Evolutionary conservation across 192 early-diverging fungal species (phyloP).

Genomic region (Gamsiella multidivaricata): DNA sequence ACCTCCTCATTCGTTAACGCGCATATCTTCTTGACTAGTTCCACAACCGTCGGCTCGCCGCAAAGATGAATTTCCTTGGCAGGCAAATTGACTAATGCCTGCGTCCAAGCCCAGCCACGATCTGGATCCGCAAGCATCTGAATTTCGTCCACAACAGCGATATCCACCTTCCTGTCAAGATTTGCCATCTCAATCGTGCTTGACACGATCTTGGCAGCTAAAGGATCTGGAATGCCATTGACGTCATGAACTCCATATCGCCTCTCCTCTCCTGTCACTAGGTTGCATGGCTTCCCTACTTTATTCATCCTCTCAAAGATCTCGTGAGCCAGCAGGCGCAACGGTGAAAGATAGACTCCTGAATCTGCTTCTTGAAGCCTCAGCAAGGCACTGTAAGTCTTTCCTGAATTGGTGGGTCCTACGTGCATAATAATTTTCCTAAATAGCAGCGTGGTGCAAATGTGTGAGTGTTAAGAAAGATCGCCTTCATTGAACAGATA

Average conservation of each 20-base stretch:
- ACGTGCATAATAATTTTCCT: constrained; percentile 93
- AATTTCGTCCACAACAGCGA: constrained; percentile 97
- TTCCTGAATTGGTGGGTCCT: constrained; percentile 98
- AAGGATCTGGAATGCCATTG: constrained; percentile 32
- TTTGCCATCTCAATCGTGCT: constrained; percentile 95
- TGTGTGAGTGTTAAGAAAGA: not conserved
- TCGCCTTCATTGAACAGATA: no score
- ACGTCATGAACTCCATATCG: constrained; percentile 57
- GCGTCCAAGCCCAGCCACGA: constrained; percentile 97
- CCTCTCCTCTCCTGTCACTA: constrained; percentile 94
- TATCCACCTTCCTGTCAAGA: constrained; percentile 64
- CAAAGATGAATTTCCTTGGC: constrained; percentile 87
- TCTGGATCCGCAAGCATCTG: constrained; percentile 91
- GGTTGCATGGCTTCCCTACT: constrained; percentile 79
- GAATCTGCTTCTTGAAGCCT: constrained; percentile 68
- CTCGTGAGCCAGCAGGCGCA: constrained; percentile 94
- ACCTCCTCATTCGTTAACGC: constrained; percentile 81
- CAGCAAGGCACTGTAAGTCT: constrained; percentile 89
- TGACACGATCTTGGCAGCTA: constrained; percentile 62
- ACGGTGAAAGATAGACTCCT: constrained; percentile 90
- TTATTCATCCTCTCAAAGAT: constrained; percentile 87
- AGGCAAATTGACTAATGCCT: constrained; percentile 73
- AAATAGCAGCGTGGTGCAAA: not conserved
- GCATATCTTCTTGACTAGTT: constrained; percentile 79
- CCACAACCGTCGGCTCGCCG: constrained; percentile 89